Conservation (phyloP, 1,284 basidiomycete species). For the Tremellales sp. region DNA sequence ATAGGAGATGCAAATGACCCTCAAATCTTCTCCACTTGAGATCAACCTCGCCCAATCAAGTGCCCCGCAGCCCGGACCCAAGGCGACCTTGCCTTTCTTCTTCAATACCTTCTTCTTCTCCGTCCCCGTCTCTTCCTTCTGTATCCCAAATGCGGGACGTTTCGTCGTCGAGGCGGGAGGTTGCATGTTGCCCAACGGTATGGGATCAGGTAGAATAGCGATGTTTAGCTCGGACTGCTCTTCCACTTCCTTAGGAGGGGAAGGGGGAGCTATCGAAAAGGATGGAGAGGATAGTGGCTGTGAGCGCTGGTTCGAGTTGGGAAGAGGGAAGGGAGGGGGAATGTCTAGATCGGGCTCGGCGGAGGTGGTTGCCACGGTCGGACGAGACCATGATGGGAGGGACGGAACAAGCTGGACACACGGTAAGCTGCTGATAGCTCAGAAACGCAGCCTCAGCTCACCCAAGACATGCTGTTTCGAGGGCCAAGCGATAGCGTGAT, state of each 20-base stretch:
- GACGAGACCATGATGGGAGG: slow-evolving; percentile 25
- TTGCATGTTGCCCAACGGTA: slow-evolving; percentile 42
- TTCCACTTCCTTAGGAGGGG: slow-evolving; percentile 57
- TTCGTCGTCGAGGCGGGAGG: slow-evolving; percentile 38
- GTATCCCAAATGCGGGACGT: slow-evolving; percentile 32
- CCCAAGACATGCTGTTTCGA: slow-evolving; percentile 29
- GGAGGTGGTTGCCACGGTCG: slow-evolving; percentile 7
- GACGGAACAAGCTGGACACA: slow-evolving; percentile 12
- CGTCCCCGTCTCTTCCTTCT: slow-evolving; percentile 7
- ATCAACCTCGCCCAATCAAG: slow-evolving; percentile 93
- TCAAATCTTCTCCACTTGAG: slow-evolving; percentile 68
- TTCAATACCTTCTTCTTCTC: slow-evolving; percentile 47
- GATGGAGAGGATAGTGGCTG: slow-evolving; percentile 23
- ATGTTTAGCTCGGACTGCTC: slow-evolving; percentile 41
- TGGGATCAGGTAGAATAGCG: slow-evolving; percentile 35
- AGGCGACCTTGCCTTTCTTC: slow-evolving; percentile 73
- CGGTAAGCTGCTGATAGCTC: background rate
- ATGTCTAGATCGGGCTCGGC: slow-evolving; percentile 60
- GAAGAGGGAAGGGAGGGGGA: slow-evolving; percentile 78
- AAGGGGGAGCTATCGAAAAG: slow-evolving; percentile 53
- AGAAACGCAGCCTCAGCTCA: slow-evolving; percentile 7
- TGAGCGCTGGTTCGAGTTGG: slow-evolving; percentile 74
- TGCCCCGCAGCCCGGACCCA: slow-evolving; percentile 86
- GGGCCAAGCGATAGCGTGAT: too few species aligned
- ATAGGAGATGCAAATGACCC: too few species aligned